Evolutionary conservation across 2,329 filamentous ascomycete genomes (phyloP).

Genomic region (Fusarium sp.): DNA sequence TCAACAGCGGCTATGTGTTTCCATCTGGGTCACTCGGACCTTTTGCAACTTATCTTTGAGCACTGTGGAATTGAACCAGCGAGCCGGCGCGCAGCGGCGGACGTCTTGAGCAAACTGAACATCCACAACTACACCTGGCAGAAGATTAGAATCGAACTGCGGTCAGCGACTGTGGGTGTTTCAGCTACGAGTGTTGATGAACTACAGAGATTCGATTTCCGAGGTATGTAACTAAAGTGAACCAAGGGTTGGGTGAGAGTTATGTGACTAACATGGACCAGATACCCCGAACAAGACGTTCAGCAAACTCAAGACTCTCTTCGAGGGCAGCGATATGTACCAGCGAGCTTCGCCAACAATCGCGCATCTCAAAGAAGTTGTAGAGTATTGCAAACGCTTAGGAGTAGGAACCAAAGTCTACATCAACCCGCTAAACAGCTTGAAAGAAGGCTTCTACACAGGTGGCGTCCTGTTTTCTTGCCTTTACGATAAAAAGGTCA

Average conservation of each 20-base stretch:
- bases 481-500: slow-evolving; percentile 85
- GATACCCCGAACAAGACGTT: slow-evolving; percentile 71
- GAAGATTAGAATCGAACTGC: slow-evolving; percentile 85
- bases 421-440: slow-evolving; percentile 85
- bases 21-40: slow-evolving; percentile 88
- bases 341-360: slow-evolving; percentile 83
- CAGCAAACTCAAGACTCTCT: slow-evolving; percentile 70
- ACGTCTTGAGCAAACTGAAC: slow-evolving; percentile 89
- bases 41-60: slow-evolving; percentile 91
- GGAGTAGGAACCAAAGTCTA: slow-evolving; percentile 84
- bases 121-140: slow-evolving; percentile 85
- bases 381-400: slow-evolving; percentile 82
- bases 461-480: slow-evolving; percentile 92
- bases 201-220: slow-evolving; percentile 90
- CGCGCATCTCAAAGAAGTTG: slow-evolving; percentile 83
- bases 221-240: slow-evolving; percentile 67
- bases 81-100: slow-evolving; percentile 81
- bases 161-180: slow-evolving; percentile 84
- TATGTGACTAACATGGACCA: slow-evolving; percentile 49
- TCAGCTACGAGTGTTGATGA: slow-evolving; percentile 93
- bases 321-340: slow-evolving; percentile 75
- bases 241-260: too few relatives aligned
- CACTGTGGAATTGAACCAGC: slow-evolving; percentile 83
- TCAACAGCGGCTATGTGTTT: slow-evolving; percentile 84
- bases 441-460: slow-evolving; percentile 92